Evolutionary conservation across 2,329 filamentous ascomycete genomes (phyloP), one percentile per base, ranked within the genome.

Genomic region (Beauveria sp.): DNA sequence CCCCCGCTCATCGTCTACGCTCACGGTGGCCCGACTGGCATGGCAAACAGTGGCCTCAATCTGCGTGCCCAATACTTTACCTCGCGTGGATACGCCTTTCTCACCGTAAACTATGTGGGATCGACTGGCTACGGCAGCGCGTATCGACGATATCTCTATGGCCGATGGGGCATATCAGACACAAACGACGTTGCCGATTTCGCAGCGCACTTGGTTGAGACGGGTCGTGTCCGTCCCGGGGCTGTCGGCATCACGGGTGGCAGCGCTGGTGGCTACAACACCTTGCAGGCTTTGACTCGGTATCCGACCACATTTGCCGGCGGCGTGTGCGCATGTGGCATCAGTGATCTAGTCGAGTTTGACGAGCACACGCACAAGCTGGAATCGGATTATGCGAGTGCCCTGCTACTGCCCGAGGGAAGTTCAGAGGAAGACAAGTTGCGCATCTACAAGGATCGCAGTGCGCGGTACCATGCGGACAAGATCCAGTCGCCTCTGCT

Each of bases 191-290:
- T 78, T 1, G 77, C 75, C 10, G 79, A 79, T 52, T 75, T 74
- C 4, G 77, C 81, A 0, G 67, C 71, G 0, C 76, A 77, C 52
- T 73, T 85, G 2, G 71, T 71, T 1, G 63, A 65, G 0, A 67
- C 72, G 0, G 73, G 74, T 0, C 68, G 74, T 4, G 72, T 81
- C 1, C 72, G 75, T 24, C 60, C 64, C 12, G 65, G 69, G 1
- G 71, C 72, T 3, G 73, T 81, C 0, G 81, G 81, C 0, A 79
- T 83, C 60, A 77, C 76, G 1, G 82, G 81, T 2, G 72, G 72
- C 6, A 81, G 79, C 59, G 79, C 81, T 0, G 81, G 82, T 14
- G 82, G 82, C 0, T 85, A 84, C 67, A 77, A 77, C 12, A 79
- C 81, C 0, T 72, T 85, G 26, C 77, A 81, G 65, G 75, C 74